phyloP scores from a whole-genome alignment of 805 yeast species.

The Suhomyces sp. region DNA sequence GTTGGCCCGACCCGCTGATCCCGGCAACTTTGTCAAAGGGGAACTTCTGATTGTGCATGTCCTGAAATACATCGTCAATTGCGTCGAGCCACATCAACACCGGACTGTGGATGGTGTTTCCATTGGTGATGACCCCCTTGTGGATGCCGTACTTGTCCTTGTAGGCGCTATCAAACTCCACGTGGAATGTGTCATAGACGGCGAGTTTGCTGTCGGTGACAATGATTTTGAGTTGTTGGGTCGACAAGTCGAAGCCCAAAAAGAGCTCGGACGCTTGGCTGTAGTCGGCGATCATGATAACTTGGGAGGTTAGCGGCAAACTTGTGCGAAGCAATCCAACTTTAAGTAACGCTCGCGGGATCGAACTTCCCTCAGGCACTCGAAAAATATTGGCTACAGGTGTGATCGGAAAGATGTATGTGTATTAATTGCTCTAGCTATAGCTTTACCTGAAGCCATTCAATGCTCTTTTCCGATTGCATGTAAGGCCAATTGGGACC shows the following conservation, averaged over 20 bases:
- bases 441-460: slow-evolving; percentile 42
- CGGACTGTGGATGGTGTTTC: slow-evolving; percentile 66
- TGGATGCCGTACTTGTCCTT: slow-evolving; percentile 55
- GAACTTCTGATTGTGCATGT: slow-evolving; percentile 49
- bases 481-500: slow-evolving; percentile 61
- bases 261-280: not conserved
- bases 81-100: slow-evolving; percentile 92
- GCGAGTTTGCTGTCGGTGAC: slow-evolving; percentile 54
- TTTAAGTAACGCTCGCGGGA: not conserved
- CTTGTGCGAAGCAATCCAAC: not conserved
- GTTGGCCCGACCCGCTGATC: slow-evolving; percentile 85
- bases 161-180: slow-evolving; percentile 69
- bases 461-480: slow-evolving; percentile 43
- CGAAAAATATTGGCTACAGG: not conserved
- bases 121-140: slow-evolving; percentile 67
- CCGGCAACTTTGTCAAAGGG: slow-evolving; percentile 61
- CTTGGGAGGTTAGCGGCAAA: not conserved
- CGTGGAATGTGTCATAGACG: slow-evolving; percentile 54
- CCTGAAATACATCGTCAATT: slow-evolving; percentile 56
- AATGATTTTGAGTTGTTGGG: slow-evolving; percentile 82
- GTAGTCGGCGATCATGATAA: not conserved
- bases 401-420: not conserved
- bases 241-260: slow-evolving; percentile 82
- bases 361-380: not conserved
- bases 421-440: slow-evolving; percentile 7